Base-by-base conservation (phyloP, 2,329 filamentous ascomycete genomes). In the Pleomassaria siparia region DNA sequence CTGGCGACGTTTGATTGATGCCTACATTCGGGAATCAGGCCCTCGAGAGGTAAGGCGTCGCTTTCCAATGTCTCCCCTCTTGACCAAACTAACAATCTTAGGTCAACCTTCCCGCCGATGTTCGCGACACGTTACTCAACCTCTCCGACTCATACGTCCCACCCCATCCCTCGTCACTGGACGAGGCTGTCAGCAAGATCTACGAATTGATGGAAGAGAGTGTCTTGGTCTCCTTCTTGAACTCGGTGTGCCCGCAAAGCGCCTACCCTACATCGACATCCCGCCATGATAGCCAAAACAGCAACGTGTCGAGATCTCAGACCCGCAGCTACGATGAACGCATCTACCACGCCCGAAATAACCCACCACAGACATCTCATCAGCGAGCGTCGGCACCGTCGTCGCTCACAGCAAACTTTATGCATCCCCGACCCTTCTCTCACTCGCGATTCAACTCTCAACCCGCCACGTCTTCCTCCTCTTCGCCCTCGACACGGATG, bases 191-290 rank as follows among this genome's bases (percentile, higher is more conserved):
- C 20, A 81, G 82, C 52, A 95, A 96, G 51, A 89, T 96, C 32
- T 91, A 92, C 69, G 94, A 97, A 59, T 77, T 99, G 46, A 97
- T 99, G 91, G 95, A 96, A 62, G 94, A 97, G 68, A 96, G 91
- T 3, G 89, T 97, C 0, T 78, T 97, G 43, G 85, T 96, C 0
- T 91, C 92, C 0, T 99, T 97, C 66, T 79, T 97, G 44, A 92
- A 96, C 71, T 81, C 78, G 53, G 74, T 79, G 40, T 77, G 76
- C 49, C 73, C 76, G 1, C 74, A 78, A 36, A 73, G 75, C 25
- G 74, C 80, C n/a, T 63, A 63, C 43, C 60, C 59, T 2, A 55
- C 76, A n/a, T n/a, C n/a, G 37, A 55, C 35, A 22, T 22, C 35
- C 8, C 12, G 20, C 35, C 68, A 73, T 66, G 63, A 78, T 65